phyloP scores from a whole-genome alignment of 2,329 filamentous ascomycete species.

The Coleophoma crateriformis region DNA sequence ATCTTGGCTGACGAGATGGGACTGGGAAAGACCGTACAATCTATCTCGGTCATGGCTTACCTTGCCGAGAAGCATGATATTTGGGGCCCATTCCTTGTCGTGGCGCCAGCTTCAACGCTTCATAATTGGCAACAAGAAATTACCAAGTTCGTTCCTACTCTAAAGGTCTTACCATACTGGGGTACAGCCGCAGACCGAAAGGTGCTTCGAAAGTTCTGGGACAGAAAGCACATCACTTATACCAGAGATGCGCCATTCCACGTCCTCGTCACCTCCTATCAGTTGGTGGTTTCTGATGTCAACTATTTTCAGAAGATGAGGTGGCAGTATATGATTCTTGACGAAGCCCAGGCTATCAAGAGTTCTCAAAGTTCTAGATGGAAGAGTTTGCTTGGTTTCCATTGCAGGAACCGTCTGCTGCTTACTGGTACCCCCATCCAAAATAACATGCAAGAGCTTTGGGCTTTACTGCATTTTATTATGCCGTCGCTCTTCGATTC shows the following conservation, averaged over 20 bases:
- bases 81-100: constrained; percentile 96
- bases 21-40: constrained; percentile 98
- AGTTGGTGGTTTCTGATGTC: constrained; percentile 91
- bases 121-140: constrained; percentile 99
- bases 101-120: constrained; percentile 89
- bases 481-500: constrained; percentile 99
- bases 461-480: constrained; percentile 97
- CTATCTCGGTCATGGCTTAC: constrained; percentile 98
- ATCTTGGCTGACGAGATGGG: constrained; percentile 99
- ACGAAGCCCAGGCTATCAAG: constrained; percentile 98
- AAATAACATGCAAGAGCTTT: constrained; percentile 99
- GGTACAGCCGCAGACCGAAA: constrained; percentile 91
- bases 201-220: constrained; percentile 97
- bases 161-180: constrained; percentile 98
- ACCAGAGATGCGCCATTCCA: constrained; percentile 91
- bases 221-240: constrained; percentile 95
- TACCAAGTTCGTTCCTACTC: constrained; percentile 83
- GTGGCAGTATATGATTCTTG: constrained; percentile 99
- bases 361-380: constrained; percentile 93
- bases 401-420: constrained; percentile 88
- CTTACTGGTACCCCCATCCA: constrained; percentile 97
- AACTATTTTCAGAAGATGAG: constrained; percentile 98
- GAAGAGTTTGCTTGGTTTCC: constrained; percentile 92
- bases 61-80: constrained; percentile 96
- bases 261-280: constrained; percentile 93